Conservation (phyloP, 768 basidiomycete species). For the Boletus rubroflammeus region DNA sequence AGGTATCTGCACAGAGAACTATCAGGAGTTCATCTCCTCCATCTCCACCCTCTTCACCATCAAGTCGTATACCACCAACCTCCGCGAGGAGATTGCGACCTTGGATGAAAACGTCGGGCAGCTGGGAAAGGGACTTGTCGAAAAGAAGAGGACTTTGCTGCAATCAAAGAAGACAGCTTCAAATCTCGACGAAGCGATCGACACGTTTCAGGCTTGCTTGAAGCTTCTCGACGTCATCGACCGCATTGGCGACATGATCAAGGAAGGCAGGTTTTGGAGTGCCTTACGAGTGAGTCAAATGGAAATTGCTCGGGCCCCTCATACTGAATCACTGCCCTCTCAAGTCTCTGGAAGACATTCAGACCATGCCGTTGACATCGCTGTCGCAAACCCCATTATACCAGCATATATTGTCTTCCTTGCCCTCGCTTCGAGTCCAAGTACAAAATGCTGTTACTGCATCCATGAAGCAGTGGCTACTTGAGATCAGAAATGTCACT, state of each 20-base stretch:
- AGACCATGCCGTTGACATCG: conserved; percentile 82
- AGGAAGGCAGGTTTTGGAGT: conserved; percentile 94
- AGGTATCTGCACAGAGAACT: conserved; percentile 92
- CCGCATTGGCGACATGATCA: conserved; percentile 90
- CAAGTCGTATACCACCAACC: conserved; percentile 92
- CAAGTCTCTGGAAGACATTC: conserved; percentile 94
- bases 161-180: conserved; percentile 90
- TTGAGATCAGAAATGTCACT: conserved; percentile 89
- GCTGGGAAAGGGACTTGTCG: conserved; percentile 81
- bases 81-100: conserved; percentile 87
- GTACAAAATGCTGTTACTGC: conserved; percentile 94
- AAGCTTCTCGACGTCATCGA: conserved; percentile 90
- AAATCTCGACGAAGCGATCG: conserved; percentile 95
- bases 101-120: conserved; percentile 86
- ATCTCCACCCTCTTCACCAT: conserved; percentile 96
- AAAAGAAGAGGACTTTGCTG: conserved; percentile 88
- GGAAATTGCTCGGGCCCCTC: conserved; percentile 18
- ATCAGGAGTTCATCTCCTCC: conserved; percentile 96
- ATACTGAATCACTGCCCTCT: conserved; percentile 28
- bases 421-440: conserved; percentile 84
- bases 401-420: conserved; percentile 83
- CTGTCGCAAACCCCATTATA: conserved; percentile 92
- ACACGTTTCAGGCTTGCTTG: conserved; percentile 89
- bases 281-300: conserved; percentile 75
- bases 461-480: conserved; percentile 93